Evolutionary conservation across 495 filamentous ascomycete species (phyloP).

Genomic region (Penicillium chermesinum): DNA sequence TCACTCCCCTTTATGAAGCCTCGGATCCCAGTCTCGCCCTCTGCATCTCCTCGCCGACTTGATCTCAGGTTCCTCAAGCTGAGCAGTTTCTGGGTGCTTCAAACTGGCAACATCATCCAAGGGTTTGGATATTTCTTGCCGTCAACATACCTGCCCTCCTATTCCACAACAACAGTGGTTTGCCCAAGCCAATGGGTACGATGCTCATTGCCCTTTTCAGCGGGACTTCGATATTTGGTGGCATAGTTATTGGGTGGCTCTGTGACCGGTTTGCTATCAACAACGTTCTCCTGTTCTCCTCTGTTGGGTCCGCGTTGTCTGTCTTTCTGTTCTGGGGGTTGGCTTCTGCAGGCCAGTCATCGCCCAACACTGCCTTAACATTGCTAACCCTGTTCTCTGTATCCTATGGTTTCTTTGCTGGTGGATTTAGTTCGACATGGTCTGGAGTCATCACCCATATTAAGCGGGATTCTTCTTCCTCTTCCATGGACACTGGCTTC

Average conservation of each 20-base stretch:
- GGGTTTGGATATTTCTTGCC: constrained; percentile 66
- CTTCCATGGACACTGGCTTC: constrained; percentile 50
- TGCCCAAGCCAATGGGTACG: constrained; percentile 41
- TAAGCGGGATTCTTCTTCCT: constrained; percentile 32
- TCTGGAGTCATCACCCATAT: constrained; percentile 57
- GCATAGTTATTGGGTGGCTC: constrained; percentile 53
- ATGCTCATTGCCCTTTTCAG: constrained; percentile 55
- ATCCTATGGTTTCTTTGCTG: constrained; percentile 65
- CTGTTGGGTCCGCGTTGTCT: constrained; percentile 52
- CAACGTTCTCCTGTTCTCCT: constrained; percentile 54
- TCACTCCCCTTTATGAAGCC: constrained; percentile 55
- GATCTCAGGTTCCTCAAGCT: constrained; percentile 45
- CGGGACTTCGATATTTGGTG: constrained; percentile 51
- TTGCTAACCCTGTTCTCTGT: constrained; percentile 62
- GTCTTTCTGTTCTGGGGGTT: constrained; percentile 68
- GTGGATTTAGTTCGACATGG: constrained; percentile 57
- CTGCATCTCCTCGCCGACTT: constrained; percentile 28
- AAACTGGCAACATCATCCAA: constrained; percentile 54
- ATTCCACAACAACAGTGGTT: constrained; percentile 44
- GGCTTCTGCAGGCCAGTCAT: constrained; percentile 13
- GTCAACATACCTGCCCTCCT: constrained; percentile 59
- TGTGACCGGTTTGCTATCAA: constrained; percentile 57
- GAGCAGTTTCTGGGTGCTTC: constrained; percentile 50
- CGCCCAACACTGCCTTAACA: constrained; percentile 40
- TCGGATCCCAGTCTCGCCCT: constrained; percentile 44